Base-by-base conservation (phyloP, 2,329 filamentous ascomycete species). In the Penicillium brasilianum region DNA sequence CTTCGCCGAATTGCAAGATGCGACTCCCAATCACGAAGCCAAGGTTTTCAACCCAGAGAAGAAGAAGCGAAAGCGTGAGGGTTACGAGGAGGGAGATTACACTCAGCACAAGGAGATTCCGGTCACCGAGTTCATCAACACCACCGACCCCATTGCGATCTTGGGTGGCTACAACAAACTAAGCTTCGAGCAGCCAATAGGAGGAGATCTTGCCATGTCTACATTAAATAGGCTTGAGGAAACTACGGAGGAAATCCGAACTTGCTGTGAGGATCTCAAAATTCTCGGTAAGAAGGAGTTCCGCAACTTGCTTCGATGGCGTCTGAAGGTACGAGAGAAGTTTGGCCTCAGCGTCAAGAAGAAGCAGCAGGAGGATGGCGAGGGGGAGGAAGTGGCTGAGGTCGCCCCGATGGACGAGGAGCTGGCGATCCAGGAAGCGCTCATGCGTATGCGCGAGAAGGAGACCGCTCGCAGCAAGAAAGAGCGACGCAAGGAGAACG, bases 11-110 rank as follows among this genome's bases (percentile, higher is more conserved):
- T 82, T 97, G n/a, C 83, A 90, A 34, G 91, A 90, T 59, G 87
- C 91, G 1, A 90, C 89, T 0, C 92, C 93, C 1, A 99, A 98
- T 77, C 96, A 98, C 69, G 95, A 99, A 76, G 95, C 95, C 41
- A 97, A 96, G 76, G 95, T 99, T 2, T 99, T 94, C 83, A 97
- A 99, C 67, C 95, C 95, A 0, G 95, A 99, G 75, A 84, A 92
- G 74, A 99, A 98, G 85, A 99, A 97, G 87, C 84, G 95, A 60
- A 98, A 97, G 86, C 85, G 95, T 82, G 94, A 96, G 48, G 95
- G 95, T 83, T 99, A 99, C 68, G 94, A 98, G 68, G 95, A 99
- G 77, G 94, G 92, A 37, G 93, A 99, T 67, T 97, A 90, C 77
- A 94, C 88, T 4, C 92, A 97, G 71, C 96, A 90, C 82, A 96